These are phyloP conservation scores for Geotrichum aggregatum DNA, from an alignment of 1,139 yeast genomes.

Conservation along the genomic window DNA sequence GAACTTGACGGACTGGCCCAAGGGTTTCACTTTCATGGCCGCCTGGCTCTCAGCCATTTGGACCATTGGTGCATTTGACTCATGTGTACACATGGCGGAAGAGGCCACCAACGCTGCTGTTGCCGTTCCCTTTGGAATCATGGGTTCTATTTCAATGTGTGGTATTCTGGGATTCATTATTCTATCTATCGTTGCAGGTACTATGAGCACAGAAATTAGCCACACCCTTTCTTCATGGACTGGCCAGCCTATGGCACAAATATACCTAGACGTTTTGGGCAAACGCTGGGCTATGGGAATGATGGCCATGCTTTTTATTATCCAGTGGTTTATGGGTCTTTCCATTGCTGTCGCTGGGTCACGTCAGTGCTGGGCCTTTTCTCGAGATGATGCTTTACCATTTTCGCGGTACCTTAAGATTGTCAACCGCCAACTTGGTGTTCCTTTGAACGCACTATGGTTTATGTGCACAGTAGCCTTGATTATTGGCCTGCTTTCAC, in stretches of 20 bases:
- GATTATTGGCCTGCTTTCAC: constrained; percentile 52
- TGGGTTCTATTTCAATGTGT: constrained; percentile 53
- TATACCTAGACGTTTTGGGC: constrained; percentile 61
- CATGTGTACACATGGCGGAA: constrained; percentile 66
- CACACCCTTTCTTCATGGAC: constrained; percentile 37
- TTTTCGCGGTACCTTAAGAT: constrained; percentile 49
- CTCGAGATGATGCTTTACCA: constrained; percentile 86
- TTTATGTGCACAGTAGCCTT: constrained; percentile 50
- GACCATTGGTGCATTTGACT: constrained; percentile 53
- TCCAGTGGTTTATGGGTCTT: constrained; percentile 57
- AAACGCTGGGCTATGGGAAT: constrained; percentile 55
- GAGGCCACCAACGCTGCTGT: constrained; percentile 63
- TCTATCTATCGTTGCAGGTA: constrained; percentile 51
- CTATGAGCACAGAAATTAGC: constrained; percentile 51
- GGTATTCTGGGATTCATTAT: constrained; percentile 59
- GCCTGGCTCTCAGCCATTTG: constrained; percentile 59
- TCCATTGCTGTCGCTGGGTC: constrained; percentile 75
- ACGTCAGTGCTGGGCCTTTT: constrained; percentile 79
- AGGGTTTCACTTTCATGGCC: constrained; percentile 60
- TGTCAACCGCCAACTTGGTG: constrained; percentile 50
- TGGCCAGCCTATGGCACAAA: constrained; percentile 51
- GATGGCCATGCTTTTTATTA: constrained; percentile 32
- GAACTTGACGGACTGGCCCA: constrained; percentile 55
- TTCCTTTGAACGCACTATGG: constrained; percentile 58
- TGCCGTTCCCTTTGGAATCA: constrained; percentile 64